phyloP scores from a whole-genome alignment of 768 basidiomycete species.

The Trametes meyenii region DNA sequence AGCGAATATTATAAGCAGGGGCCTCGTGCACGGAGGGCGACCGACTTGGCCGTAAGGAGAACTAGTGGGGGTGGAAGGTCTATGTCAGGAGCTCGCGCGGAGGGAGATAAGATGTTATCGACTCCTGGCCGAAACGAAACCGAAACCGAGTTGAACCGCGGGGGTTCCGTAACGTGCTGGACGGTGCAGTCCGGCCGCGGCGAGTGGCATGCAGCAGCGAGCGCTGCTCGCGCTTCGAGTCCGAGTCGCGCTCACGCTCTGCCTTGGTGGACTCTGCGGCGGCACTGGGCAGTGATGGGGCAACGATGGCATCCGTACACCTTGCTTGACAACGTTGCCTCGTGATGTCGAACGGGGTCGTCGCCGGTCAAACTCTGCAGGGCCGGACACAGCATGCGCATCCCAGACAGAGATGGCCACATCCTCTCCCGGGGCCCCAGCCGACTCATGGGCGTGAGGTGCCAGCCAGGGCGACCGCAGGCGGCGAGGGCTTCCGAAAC shows the following conservation, averaged over 20 bases:
- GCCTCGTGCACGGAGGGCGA: conserved; percentile 30
- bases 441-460: not conserved
- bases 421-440: not conserved
- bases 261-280: conserved; percentile 14
- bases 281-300: conserved; percentile 24
- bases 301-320: conserved; percentile 27
- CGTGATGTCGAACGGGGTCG: conserved; percentile 26
- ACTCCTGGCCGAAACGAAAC: conserved; percentile 13
- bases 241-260: too few species aligned
- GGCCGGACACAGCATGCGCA: conserved; percentile 17
- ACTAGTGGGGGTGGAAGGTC: conserved; percentile 24
- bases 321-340: conserved; percentile 29
- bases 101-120: conserved; percentile 36
- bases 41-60: conserved; percentile 29
- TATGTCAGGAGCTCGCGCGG: conserved; percentile 27
- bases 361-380: conserved; percentile 18
- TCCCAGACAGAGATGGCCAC: conserved; percentile 3
- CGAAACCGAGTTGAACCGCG: conserved; percentile 12
- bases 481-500: not conserved
- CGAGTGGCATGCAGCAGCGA: not conserved
- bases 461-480: not conserved
- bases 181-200: not conserved
- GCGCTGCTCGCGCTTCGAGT: too few species aligned
- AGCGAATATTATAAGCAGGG: conserved; percentile 10
- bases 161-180: conserved; percentile 25